Conservation (phyloP, 2,329 filamentous ascomycete genomes). For the Clarireedia sp. region DNA sequence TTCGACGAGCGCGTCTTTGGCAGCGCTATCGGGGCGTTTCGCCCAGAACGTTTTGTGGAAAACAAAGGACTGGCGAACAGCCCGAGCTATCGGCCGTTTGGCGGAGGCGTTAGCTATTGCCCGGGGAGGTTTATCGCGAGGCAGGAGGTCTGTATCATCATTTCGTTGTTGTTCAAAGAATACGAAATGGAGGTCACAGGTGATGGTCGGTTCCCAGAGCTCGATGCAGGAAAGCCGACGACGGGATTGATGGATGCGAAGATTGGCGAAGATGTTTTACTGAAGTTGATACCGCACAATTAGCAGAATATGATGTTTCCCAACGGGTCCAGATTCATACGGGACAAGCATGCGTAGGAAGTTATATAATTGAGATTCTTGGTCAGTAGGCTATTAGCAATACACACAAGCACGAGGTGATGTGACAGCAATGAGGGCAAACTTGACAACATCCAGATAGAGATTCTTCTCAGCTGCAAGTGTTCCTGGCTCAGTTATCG, state of each 20-base stretch:
- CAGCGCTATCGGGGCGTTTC: not conserved
- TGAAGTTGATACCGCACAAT: not conserved
- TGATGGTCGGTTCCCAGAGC: not conserved
- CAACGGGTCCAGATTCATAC: too few species aligned
- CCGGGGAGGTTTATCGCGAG: conserved; percentile 4
- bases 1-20: conserved; percentile 1
- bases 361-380: too few species aligned
- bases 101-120: conserved; percentile 1
- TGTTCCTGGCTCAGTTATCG: too few species aligned
- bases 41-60: not conserved
- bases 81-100: conserved; percentile 3
- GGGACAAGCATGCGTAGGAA: too few species aligned
- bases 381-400: too few species aligned
- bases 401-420: too few species aligned
- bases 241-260: not conserved
- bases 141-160: not conserved
- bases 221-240: not conserved
- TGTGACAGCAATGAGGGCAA: too few species aligned
- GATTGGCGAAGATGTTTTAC: not conserved
- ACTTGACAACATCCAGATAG: too few species aligned
- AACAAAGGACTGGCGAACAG: not conserved
- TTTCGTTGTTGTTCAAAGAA: not conserved
- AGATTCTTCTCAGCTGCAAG: too few species aligned
- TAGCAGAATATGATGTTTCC: too few species aligned
- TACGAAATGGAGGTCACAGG: not conserved